A percentile compares a stretch with the other conserved stretches of the same genome.
Evolutionary conservation across 305 asterid genomes (phyloP).

Genomic region (Solanum hybrid): DNA sequence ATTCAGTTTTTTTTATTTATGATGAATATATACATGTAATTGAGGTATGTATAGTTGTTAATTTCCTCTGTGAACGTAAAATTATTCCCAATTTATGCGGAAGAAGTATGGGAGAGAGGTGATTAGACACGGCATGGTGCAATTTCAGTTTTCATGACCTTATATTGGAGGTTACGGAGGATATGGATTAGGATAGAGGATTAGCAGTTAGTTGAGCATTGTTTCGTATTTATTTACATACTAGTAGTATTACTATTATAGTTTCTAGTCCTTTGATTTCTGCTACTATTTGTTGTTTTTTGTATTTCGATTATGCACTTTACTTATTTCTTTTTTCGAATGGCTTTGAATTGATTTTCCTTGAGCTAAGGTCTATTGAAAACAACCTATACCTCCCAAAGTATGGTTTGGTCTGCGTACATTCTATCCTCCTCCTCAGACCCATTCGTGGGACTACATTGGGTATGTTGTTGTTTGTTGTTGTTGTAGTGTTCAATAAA

Average conservation of each 20-base stretch:
- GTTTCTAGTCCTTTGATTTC: neutral
- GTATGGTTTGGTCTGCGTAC: neutral
- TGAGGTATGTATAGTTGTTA: neutral
- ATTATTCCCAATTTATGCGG: neutral
- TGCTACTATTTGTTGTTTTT: neutral
- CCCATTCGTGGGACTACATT: neutral
- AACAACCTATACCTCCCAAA: neutral
- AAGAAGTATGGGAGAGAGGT: neutral
- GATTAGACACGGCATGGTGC: neutral
- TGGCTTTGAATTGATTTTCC: neutral
- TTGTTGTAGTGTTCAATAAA: neutral
- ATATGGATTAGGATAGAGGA: neutral
- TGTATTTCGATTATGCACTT: neutral
- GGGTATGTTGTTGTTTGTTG: neutral
- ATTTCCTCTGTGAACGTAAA: neutral
- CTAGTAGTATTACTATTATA: neutral
- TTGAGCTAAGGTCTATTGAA: neutral
- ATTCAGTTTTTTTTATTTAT: neutral
- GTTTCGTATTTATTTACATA: neutral
- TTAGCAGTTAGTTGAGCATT: neutral
- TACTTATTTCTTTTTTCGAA: neutral
- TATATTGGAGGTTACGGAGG: neutral
- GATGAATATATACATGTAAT: neutral
- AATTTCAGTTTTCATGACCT: neutral
- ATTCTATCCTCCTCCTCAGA: neutral